Conservation (phyloP, 116 monocot species). For the Cymodocea nodosa region DNA sequence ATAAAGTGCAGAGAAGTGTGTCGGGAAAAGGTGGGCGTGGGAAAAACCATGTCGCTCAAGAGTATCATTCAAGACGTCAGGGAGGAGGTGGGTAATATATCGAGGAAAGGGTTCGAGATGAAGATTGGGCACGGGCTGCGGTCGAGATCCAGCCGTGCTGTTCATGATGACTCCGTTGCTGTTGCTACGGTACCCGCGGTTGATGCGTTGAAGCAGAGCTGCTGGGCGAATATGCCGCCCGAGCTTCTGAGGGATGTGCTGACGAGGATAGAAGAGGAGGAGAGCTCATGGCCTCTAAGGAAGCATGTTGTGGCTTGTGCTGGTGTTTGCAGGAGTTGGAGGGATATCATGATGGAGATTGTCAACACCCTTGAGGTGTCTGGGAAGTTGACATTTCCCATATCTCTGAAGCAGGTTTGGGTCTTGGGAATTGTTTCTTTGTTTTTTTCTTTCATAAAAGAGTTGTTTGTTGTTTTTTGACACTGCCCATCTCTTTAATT, state of each 20-base stretch:
- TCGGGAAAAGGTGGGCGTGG: no score
- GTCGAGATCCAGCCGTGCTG: slow-evolving; percentile 35
- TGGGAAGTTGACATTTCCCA: slow-evolving; percentile 67
- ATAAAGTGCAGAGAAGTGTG: no score
- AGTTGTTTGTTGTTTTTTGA: background rate
- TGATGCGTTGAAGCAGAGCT: slow-evolving; percentile 48
- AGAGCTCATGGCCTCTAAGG: slow-evolving; percentile 53
- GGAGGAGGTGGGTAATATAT: slow-evolving; percentile 28
- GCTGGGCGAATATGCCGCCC: slow-evolving; percentile 67
- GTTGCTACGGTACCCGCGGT: slow-evolving; percentile 8
- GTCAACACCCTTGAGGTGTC: slow-evolving; percentile 63
- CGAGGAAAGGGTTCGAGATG: slow-evolving; percentile 41
- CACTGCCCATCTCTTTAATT: no score
- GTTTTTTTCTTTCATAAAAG: background rate
- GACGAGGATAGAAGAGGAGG: slow-evolving; percentile 57
- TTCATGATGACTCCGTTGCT: slow-evolving; percentile 12
- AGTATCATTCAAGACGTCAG: slow-evolving; percentile 20
- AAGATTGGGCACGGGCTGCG: slow-evolving; percentile 26
- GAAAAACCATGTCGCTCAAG: slow-evolving; percentile 10
- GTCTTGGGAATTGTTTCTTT: background rate
- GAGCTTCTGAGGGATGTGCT: slow-evolving; percentile 80
- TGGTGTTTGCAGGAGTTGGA: slow-evolving; percentile 83
- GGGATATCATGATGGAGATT: slow-evolving; percentile 80
- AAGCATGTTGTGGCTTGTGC: slow-evolving; percentile 76
- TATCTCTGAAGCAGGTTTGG: slow-evolving; percentile 73